Evolutionary conservation across 352 stramenopile genomes (phyloP).

Genomic region (Saprolegnia parasitica): DNA sequence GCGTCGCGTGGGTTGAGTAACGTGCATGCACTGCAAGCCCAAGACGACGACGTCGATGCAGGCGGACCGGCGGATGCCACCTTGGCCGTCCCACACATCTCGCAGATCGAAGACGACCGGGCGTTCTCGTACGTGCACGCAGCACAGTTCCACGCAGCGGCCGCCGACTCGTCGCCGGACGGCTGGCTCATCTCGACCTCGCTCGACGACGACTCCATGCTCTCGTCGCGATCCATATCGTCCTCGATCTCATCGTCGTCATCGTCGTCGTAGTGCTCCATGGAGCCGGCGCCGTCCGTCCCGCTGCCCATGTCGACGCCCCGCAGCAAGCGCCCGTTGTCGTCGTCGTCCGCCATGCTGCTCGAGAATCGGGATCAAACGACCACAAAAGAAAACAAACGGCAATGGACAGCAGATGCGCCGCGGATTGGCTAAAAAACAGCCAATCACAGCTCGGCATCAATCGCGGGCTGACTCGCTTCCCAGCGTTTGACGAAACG

Average conservation of each 20-base stretch:
- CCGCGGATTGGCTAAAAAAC: slow-evolving; percentile 10
- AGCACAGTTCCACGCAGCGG: slow-evolving; percentile 16
- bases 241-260: slow-evolving; percentile 33
- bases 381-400: slow-evolving; percentile 26
- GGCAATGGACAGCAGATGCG: background rate
- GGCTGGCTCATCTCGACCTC: slow-evolving; percentile 29
- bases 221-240: slow-evolving; percentile 30
- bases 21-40: slow-evolving; percentile 18
- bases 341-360: slow-evolving; percentile 26
- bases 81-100: slow-evolving; percentile 12
- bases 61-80: background rate
- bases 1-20: slow-evolving; percentile 15
- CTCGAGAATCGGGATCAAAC: background rate
- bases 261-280: slow-evolving; percentile 34
- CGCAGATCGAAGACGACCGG: slow-evolving; percentile 1
- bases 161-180: background rate
- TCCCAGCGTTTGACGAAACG: too few species aligned
- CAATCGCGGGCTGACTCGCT: too few species aligned
- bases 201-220: slow-evolving; percentile 30
- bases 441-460: slow-evolving; percentile 1
- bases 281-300: slow-evolving; percentile 22
- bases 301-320: slow-evolving; percentile 30
- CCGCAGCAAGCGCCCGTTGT: slow-evolving; percentile 28
- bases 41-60: background rate
- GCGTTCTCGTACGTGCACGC: slow-evolving; percentile 22